Base-by-base conservation (phyloP, 2,329 filamentous ascomycete genomes). In the Arachnomyces sp. region DNA sequence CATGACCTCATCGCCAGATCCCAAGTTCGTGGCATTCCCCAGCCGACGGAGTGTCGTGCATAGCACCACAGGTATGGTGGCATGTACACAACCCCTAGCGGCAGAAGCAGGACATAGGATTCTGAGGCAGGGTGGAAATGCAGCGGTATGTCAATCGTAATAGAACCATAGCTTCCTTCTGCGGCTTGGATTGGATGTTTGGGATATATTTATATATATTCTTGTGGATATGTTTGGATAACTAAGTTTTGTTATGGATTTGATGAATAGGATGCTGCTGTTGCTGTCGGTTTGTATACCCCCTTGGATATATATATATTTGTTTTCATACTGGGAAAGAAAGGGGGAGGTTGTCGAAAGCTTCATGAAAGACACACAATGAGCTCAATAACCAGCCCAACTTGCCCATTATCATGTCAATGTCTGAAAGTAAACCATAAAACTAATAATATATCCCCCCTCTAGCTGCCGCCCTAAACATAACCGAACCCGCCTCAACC, bases 41-140 rank as follows among this genome's bases (percentile, higher is more conserved):
- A 93, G 87, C 52, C 78, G 90, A 30, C 74, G 92, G 47, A 95
- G 90, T 52, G 88, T 94, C 9, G 86, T 96, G 9, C 89, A 96
- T 60, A 94, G 87, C 60, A 89, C 84, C 4, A 82, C 89, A 55
- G 90, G 88, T 34, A 94, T 96, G 43, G 84, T 96, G 35, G 77
- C 89, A 8, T 93, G 84, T 58, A 84, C 87, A 1, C 90, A 96
- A 61, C 88, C 92, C 11, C 70, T 96, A 40, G 92, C 92, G 4
- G 83, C 85, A 16, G 84, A 84, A 64, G 93, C 88, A 44, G 92
- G 92, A 15, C 76, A 95, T 38, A 79, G 84, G 42, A 73, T 96
- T 30, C 68, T 98, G n/a, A 77, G 81, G 43, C 80, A 84, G 35
- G 92, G 92, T 42, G 92, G 92, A 39, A 98, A 96, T 68, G 88